phyloP scores from a whole-genome alignment of 345 rosid species.

The Moricandia arvensis region DNA sequence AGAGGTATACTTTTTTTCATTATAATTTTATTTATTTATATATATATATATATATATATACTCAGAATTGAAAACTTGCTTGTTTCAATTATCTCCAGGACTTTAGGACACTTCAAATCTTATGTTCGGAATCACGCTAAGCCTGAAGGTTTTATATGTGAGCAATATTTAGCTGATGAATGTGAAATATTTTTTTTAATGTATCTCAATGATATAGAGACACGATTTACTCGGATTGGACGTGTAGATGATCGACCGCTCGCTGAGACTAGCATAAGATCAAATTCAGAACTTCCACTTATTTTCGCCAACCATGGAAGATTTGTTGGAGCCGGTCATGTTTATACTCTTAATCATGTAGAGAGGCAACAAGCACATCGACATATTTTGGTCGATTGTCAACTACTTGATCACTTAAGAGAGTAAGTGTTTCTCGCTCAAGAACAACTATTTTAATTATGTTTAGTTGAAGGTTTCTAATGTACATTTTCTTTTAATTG shows the following conservation, averaged over 20 bases:
- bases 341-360: constrained; percentile 1
- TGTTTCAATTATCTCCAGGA: not conserved
- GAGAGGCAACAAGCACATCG: constrained; percentile 3
- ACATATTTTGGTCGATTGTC: constrained; percentile 7
- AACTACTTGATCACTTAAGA: constrained; percentile 7
- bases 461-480: not conserved
- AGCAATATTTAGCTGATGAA: not conserved
- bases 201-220: not conserved
- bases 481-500: not conserved
- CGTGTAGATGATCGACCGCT: not conserved
- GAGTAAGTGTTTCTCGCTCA: not conserved
- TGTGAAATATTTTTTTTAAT: not conserved
- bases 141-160: not conserved
- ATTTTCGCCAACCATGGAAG: not conserved
- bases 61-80: not conserved
- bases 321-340: not conserved
- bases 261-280: not conserved
- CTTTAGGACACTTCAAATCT: not conserved
- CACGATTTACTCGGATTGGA: not conserved
- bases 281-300: not conserved
- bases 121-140: not conserved
- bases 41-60: not conserved
- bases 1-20: not conserved
- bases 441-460: not conserved
- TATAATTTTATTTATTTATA: not conserved